phyloP scores from a whole-genome alignment of 2,329 filamentous ascomycete species.

The Penicillium sp. region DNA sequence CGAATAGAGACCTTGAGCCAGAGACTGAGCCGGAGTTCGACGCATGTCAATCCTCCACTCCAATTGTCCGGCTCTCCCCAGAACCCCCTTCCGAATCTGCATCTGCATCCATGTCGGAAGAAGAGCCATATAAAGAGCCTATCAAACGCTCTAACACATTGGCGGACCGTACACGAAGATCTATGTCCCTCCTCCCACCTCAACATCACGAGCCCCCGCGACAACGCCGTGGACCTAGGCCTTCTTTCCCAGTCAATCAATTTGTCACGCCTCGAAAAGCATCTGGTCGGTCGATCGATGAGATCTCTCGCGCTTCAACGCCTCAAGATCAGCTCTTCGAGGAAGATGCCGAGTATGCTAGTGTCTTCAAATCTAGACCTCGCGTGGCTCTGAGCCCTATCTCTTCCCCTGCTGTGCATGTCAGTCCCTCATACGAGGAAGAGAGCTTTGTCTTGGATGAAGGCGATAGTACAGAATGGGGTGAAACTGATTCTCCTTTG shows the following conservation, averaged over 20 bases:
- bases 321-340: constrained; percentile 71
- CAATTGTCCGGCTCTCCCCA: constrained; percentile 14
- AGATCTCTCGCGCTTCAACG: constrained; percentile 45
- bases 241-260: constrained; percentile 56
- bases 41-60: constrained; percentile 5
- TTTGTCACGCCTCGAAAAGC: constrained; percentile 55
- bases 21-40: constrained; percentile 5
- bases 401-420: constrained; percentile 42
- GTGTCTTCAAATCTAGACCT: constrained; percentile 82
- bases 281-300: constrained; percentile 3
- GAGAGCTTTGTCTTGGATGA: constrained; percentile 23
- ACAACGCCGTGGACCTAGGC: constrained; percentile 28
- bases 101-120: neutral
- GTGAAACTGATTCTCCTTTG: constrained; percentile 25
- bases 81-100: neutral
- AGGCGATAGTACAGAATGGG: constrained; percentile 17
- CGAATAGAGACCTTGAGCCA: neutral
- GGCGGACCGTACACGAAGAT: constrained; percentile 77
- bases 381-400: constrained; percentile 76
- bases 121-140: constrained; percentile 17
- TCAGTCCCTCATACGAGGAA: constrained; percentile 29
- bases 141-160: constrained; percentile 50
- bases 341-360: constrained; percentile 73
- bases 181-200: constrained; percentile 67
- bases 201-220: constrained; percentile 26